Evolutionary conservation across 768 basidiomycete genomes (phyloP).

Genomic region (Rossbeevera mucosa): DNA sequence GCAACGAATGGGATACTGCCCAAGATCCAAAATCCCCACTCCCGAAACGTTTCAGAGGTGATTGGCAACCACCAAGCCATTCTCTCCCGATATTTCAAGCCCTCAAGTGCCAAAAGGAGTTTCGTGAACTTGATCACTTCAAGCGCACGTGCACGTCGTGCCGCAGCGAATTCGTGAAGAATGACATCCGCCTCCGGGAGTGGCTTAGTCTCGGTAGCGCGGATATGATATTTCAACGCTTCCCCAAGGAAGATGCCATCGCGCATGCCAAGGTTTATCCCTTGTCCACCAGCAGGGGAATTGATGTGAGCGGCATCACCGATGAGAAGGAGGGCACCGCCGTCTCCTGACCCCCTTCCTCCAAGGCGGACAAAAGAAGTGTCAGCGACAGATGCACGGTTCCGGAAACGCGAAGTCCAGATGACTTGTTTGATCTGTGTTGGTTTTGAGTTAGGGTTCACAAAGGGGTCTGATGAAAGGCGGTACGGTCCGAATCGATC

Average conservation of each 20-base stretch:
- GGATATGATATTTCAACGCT: conserved; percentile 35
- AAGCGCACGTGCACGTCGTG: conserved; percentile 38
- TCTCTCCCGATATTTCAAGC: conserved; percentile 17
- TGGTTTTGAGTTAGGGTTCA: conserved; percentile 28
- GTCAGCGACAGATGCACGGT: too few relatives aligned
- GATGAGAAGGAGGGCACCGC: conserved; percentile 26
- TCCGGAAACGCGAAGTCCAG: conserved; percentile 35
- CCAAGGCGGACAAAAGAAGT: conserved; percentile 17
- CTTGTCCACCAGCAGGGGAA: conserved; percentile 50
- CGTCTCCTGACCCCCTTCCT: background rate
- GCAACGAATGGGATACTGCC: conserved; percentile 16
- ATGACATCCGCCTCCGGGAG: conserved; percentile 24
- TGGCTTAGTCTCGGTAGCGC: conserved; percentile 5
- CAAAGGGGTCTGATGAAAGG: conserved; percentile 33
- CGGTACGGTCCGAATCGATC: conserved; percentile 36
- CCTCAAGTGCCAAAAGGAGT: conserved; percentile 23
- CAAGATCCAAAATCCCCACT: conserved; percentile 20
- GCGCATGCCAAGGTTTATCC: too few relatives aligned
- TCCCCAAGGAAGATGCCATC: conserved; percentile 43
- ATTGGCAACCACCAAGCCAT: conserved; percentile 24
- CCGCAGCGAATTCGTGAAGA: conserved; percentile 33
- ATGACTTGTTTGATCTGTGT: conserved; percentile 28
- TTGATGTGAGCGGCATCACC: conserved; percentile 52
- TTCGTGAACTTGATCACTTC: too few relatives aligned
- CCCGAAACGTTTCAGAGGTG: conserved; percentile 24